Conservation (phyloP, 2,329 filamentous ascomycete genomes). For the Aspergillus caelatus region DNA sequence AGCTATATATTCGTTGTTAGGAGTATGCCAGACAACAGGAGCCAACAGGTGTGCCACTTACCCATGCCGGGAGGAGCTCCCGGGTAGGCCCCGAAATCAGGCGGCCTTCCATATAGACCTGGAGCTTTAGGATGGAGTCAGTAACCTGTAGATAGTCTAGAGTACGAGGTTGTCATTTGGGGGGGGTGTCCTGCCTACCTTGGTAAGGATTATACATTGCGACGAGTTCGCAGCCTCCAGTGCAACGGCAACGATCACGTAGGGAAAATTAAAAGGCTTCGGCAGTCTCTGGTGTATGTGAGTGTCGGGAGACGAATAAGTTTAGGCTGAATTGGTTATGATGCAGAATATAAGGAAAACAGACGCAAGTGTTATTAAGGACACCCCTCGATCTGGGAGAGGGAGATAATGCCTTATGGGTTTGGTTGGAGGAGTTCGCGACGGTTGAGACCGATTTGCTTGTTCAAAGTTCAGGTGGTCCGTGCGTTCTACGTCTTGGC, state of each 20-base stretch:
- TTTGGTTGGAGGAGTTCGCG: slow-evolving; percentile 10
- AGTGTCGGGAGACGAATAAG: not conserved
- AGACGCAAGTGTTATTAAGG: not conserved
- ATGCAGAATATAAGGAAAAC: not conserved
- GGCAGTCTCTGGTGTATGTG: not conserved
- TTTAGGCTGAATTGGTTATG: not conserved
- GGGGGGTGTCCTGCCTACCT: slow-evolving; percentile 30
- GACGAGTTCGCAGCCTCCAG: slow-evolving; percentile 20
- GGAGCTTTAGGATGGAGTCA: slow-evolving; percentile 32
- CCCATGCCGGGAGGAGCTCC: slow-evolving; percentile 81
- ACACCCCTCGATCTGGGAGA: not conserved
- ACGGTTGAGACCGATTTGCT: slow-evolving; percentile 13
- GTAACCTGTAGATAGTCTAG: not conserved
- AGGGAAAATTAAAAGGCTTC: slow-evolving; percentile 4
- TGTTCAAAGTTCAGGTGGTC: slow-evolving; percentile 20
- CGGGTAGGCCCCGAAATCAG: slow-evolving; percentile 72
- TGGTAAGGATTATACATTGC: slow-evolving; percentile 51
- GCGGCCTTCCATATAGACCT: slow-evolving; percentile 71
- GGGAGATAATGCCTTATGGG: not conserved
- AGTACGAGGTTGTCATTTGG: not conserved
- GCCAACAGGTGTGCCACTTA: slow-evolving; percentile 47
- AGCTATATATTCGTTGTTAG: slow-evolving; percentile 50
- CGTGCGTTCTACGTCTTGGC: slow-evolving; percentile 14
- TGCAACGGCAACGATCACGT: not conserved
- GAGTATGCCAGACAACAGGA: slow-evolving; percentile 6